phyloP scores from a whole-genome alignment of 1,284 basidiomycete species.

The Mycosarcoma maydis region DNA sequence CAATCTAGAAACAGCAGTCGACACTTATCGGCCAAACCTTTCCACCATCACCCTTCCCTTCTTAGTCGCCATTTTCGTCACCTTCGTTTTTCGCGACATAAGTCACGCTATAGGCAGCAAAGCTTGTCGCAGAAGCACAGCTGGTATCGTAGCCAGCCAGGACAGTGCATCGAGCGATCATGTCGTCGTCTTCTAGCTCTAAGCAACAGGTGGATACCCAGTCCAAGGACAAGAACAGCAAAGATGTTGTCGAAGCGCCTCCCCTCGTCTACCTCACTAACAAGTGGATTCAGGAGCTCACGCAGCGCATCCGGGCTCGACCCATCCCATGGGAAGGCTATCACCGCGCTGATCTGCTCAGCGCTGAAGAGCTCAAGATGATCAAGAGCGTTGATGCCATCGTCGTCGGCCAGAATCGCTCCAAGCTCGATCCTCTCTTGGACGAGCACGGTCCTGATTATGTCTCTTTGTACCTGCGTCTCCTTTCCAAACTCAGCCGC shows the following conservation, averaged over 20 bases:
- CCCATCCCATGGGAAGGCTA: conserved; percentile 98
- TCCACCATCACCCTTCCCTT: no score
- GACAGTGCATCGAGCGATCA: no score
- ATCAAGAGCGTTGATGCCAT: conserved; percentile 76
- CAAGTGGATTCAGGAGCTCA: conserved; percentile 85
- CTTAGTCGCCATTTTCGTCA: no score
- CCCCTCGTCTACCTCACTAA: conserved; percentile 86
- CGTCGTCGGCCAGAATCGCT: conserved; percentile 91
- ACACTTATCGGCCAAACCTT: no score
- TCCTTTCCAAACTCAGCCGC: conserved; percentile 90
- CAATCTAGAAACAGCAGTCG: no score
- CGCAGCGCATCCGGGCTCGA: conserved; percentile 85
- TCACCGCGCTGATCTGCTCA: conserved; percentile 90
- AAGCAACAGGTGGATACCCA: conserved; percentile 9
- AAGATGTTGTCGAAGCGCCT: conserved; percentile 33
- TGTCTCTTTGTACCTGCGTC: conserved; percentile 85
- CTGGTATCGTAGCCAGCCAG: background rate
- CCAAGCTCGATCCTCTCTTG: conserved; percentile 80
- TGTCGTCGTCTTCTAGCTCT: conserved; percentile 29
- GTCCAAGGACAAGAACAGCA: conserved; percentile 17
- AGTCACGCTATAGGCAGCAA: background rate
- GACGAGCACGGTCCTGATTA: conserved; percentile 71
- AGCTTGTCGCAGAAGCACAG: background rate
- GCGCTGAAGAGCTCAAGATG: conserved; percentile 85
- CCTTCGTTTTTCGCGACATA: background rate